Evolutionary conservation across 331 rosid species (phyloP).

Genomic region (Acacia pycnantha): DNA sequence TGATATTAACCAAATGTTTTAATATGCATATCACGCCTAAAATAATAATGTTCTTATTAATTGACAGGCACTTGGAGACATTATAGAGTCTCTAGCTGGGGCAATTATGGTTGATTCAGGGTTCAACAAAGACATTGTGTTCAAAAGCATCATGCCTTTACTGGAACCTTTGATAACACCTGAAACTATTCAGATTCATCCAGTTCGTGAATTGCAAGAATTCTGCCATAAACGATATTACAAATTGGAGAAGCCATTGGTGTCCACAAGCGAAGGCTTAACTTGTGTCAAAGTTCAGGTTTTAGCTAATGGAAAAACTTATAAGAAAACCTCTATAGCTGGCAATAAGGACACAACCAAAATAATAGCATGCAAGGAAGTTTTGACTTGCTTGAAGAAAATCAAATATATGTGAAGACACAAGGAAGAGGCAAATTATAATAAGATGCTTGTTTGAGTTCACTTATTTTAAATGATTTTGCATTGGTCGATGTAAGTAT

Average conservation of each 20-base stretch:
- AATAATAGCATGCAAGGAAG: slow-evolving; percentile 51
- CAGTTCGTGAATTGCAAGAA: slow-evolving; percentile 50
- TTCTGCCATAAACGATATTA: slow-evolving; percentile 48
- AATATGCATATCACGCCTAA: background rate
- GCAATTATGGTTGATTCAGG: slow-evolving; percentile 85
- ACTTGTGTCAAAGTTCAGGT: slow-evolving; percentile 45
- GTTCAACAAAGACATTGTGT: slow-evolving; percentile 51
- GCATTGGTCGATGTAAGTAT: no score
- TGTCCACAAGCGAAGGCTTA: slow-evolving; percentile 19
- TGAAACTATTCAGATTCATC: slow-evolving; percentile 55
- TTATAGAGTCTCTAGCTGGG: slow-evolving; percentile 87
- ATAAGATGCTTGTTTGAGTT: background rate
- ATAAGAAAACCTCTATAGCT: slow-evolving; percentile 22
- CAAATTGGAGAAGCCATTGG: background rate
- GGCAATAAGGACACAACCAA: slow-evolving; percentile 38
- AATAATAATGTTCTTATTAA: background rate
- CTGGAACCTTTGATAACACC: slow-evolving; percentile 79
- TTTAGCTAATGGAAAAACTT: slow-evolving; percentile 42
- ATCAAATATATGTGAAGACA: background rate
- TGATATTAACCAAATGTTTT: no score
- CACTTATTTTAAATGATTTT: no score
- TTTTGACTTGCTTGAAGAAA: slow-evolving; percentile 52
- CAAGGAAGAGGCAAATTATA: background rate
- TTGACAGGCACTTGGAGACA: slow-evolving; percentile 79
- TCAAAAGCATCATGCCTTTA: slow-evolving; percentile 65